phyloP scores from a whole-genome alignment of 352 stramenopile species.

The Phytophthora rubi region DNA sequence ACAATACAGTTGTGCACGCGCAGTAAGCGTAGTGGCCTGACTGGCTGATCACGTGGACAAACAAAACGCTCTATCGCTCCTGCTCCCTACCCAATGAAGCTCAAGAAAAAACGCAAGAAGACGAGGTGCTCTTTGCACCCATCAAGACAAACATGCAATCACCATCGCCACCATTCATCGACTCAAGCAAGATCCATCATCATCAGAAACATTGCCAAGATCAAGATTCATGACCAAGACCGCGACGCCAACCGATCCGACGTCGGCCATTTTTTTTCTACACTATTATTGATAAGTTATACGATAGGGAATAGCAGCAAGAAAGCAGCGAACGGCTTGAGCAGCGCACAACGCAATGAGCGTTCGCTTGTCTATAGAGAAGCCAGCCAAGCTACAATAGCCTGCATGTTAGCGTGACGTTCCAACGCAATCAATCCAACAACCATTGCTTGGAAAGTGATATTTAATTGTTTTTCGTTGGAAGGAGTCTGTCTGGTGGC shows the following conservation, averaged over 20 bases:
- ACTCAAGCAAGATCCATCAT: constrained; percentile 2
- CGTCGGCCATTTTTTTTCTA: constrained; percentile 33
- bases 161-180: constrained; percentile 4
- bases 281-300: constrained; percentile 45
- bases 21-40: constrained; percentile 20
- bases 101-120: constrained; percentile 42
- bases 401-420: constrained; percentile 26
- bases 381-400: constrained; percentile 27
- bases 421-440: constrained; percentile 23
- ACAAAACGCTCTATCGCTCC: constrained; percentile 1
- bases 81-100: constrained; percentile 26
- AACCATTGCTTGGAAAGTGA: constrained; percentile 19
- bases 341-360: constrained; percentile 15
- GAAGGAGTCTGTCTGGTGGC: neutral
- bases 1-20: constrained; percentile 17
- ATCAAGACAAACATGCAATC: constrained; percentile 33
- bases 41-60: constrained; percentile 16
- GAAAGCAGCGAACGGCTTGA: constrained; percentile 16
- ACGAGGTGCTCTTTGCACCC: constrained; percentile 28
- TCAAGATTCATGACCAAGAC: constrained; percentile 22
- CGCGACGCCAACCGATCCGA: constrained; percentile 5
- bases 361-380: constrained; percentile 36
- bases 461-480: constrained; percentile 14
- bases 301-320: constrained; percentile 32
- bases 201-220: constrained; percentile 28